Evolutionary conservation across 345 rosid species (phyloP), one percentile per base, ranked within the genome.

Genomic region (Hevea brasiliensis): DNA sequence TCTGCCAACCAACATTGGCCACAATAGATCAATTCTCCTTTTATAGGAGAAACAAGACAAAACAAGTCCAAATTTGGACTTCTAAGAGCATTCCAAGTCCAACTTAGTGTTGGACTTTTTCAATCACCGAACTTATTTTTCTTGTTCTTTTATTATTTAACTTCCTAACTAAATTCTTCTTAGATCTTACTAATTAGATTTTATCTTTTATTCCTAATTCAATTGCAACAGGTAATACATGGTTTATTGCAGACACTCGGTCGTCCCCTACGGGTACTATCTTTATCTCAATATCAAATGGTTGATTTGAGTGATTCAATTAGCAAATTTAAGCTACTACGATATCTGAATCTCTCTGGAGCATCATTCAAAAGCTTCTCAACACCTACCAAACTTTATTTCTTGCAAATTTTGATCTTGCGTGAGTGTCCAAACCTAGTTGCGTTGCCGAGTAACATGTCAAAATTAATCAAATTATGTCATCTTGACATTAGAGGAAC

Each of bases 331-430:
- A 70, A 70, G 20, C 65, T 44, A 27, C 14, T 71, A 14, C 57
- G 67, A 48, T 35, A 71, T 18, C 17, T 71, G 41, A 50, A 61
- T 50, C 56, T 71, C 26, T 6, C 12, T 0, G 32, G 18, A 5
- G 11, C 67, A 26, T 9, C 6, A 0, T 60, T 71, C 3, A 13
- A n/a, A 61, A 18, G 58, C 2, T 42, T 61, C 12, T 67, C 74
- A 6, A 58, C 60, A 59, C 2, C 24, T 61, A n/a, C 74, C 74
- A 6, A 58, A 71, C 15, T 71, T 59, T 71, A 45, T 26, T 9
- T 47, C 35, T 45, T 71, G 35, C 74, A 71, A 48, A 60, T 37
- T 12, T 12, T 71, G 17, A 12, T 27, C n/a, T 35, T 71, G 27
- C 20, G 7, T 2, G 20, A n/a, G 20, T 71, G 74, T 27, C 10